Conservation (phyloP, 345 rosid species). For the Laguncularia racemosa region DNA sequence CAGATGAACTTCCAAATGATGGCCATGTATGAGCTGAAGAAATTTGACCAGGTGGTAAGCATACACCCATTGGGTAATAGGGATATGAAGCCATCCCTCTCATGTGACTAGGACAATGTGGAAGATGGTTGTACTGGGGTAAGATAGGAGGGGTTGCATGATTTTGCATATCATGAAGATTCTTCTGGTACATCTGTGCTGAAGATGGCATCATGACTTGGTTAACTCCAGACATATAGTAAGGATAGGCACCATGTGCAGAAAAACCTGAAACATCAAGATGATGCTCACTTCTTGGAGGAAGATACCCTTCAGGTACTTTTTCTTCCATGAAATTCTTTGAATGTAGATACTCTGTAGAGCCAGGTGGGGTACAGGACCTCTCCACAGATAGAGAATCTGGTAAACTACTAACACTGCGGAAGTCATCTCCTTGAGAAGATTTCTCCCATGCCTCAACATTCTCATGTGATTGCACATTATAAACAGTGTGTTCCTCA, state of each 20-base stretch:
- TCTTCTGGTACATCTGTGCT: conserved; percentile 44
- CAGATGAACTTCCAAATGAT: conserved; percentile 43
- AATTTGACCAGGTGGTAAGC: conserved; percentile 63
- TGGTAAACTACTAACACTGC: conserved; percentile 41
- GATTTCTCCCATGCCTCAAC: conserved; percentile 45
- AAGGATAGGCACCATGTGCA: conserved; percentile 49
- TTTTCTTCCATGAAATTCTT: conserved; percentile 37
- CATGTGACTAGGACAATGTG: conserved; percentile 48
- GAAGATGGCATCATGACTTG: conserved; percentile 70
- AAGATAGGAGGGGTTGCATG: conserved; percentile 35
- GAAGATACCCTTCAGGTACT: conserved; percentile 23
- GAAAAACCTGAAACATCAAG: conserved; percentile 39
- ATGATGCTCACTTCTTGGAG: conserved; percentile 38
- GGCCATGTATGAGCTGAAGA: conserved; percentile 55
- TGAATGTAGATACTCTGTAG: conserved; percentile 38
- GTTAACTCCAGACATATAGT: conserved; percentile 71
- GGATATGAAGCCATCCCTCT: conserved; percentile 62
- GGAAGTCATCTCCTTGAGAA: conserved; percentile 52
- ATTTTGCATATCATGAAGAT: conserved; percentile 40
- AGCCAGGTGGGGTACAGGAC: conserved; percentile 53
- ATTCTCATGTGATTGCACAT: conserved; percentile 33
- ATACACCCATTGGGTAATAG: conserved; percentile 55
- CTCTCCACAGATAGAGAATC: conserved; percentile 50
- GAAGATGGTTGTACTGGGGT: conserved; percentile 66
- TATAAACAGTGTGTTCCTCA: conserved; percentile 24